These are phyloP conservation scores for Flammula alnicola DNA, from an alignment of 1,284 basidiomycete species.

Conservation along the genomic window DNA sequence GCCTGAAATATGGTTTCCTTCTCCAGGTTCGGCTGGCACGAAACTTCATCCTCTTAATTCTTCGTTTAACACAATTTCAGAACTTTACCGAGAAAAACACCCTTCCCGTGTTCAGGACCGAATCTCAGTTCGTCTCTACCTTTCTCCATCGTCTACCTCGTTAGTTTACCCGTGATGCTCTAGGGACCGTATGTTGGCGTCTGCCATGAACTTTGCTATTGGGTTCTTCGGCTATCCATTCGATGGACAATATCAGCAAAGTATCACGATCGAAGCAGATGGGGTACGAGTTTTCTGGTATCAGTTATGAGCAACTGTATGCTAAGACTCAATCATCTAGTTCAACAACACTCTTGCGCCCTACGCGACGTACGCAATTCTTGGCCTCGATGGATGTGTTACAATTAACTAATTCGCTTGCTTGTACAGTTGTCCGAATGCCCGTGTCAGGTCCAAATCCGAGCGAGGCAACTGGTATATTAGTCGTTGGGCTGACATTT, in stretches of 20 bases:
- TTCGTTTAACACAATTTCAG: too few species aligned
- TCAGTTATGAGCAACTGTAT: not conserved
- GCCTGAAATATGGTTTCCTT: conserved; percentile 81
- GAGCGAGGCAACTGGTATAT: conserved; percentile 64
- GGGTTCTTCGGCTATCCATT: conserved; percentile 88
- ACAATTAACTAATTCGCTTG: not conserved
- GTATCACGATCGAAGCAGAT: conserved; percentile 75
- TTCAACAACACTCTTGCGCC: conserved; percentile 84
- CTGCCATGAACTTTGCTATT: conserved; percentile 83
- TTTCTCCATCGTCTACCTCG: not conserved
- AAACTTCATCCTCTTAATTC: too few species aligned
- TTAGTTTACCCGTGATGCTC: conserved; percentile 2
- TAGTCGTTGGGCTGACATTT: conserved; percentile 68
- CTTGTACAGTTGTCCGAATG: conserved; percentile 61
- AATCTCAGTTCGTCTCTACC: conserved; percentile 67
- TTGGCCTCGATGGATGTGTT: too few species aligned
- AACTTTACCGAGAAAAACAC: conserved; percentile 76
- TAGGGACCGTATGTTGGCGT: conserved; percentile 84
- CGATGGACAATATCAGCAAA: conserved; percentile 78
- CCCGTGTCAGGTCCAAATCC: conserved; percentile 49
- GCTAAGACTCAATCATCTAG: conserved; percentile 32
- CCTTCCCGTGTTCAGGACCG: conserved; percentile 86
- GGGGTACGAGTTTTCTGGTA: conserved; percentile 46
- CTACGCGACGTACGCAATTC: conserved; percentile 59
- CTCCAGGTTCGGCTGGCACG: too few species aligned